Evolutionary conservation across 345 rosid genomes (phyloP).

Genomic region (Toxicodendron radicans): DNA sequence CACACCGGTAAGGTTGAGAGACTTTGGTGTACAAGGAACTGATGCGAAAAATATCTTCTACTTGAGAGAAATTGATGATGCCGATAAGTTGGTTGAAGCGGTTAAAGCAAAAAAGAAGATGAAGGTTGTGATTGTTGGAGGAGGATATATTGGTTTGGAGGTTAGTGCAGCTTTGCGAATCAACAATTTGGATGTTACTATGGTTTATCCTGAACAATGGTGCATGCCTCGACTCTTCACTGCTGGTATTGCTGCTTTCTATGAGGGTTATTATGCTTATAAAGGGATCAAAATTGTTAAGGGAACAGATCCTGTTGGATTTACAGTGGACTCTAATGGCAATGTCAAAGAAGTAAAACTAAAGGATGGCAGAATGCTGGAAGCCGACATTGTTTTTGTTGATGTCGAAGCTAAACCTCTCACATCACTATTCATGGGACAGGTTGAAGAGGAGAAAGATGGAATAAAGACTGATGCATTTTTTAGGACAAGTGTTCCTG

Average conservation of each 20-base stretch:
- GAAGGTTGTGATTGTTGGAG: too few species aligned
- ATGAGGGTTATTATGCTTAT: conserved; percentile 81
- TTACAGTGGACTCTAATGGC: conserved; percentile 69
- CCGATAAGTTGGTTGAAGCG: too few species aligned
- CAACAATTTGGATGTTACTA: too few species aligned
- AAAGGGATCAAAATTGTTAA: conserved; percentile 85
- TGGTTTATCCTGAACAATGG: conserved; percentile 12
- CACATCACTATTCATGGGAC: conserved; percentile 77
- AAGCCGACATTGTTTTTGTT: conserved; percentile 94
- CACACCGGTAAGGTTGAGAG: too few species aligned
- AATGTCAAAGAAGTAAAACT: conserved; percentile 94
- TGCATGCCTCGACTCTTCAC: conserved; percentile 99
- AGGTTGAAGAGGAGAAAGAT: conserved; percentile 88
- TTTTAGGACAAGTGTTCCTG: conserved; percentile 78
- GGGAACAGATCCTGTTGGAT: conserved; percentile 96
- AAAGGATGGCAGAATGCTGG: conserved; percentile 83
- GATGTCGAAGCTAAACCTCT: conserved; percentile 97
- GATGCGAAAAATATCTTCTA: too few species aligned
- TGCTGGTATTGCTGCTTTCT: conserved; percentile 86
- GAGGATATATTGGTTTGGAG: too few species aligned
- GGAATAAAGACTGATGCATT: conserved; percentile 97
- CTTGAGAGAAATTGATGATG: too few species aligned
- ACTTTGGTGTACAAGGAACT: too few species aligned
- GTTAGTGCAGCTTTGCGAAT: too few species aligned
- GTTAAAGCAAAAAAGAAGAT: too few species aligned